Evolutionary conservation across 148 eudicot genomes (phyloP), one percentile per base, ranked within the genome.

Genomic region (Cornus florida): DNA sequence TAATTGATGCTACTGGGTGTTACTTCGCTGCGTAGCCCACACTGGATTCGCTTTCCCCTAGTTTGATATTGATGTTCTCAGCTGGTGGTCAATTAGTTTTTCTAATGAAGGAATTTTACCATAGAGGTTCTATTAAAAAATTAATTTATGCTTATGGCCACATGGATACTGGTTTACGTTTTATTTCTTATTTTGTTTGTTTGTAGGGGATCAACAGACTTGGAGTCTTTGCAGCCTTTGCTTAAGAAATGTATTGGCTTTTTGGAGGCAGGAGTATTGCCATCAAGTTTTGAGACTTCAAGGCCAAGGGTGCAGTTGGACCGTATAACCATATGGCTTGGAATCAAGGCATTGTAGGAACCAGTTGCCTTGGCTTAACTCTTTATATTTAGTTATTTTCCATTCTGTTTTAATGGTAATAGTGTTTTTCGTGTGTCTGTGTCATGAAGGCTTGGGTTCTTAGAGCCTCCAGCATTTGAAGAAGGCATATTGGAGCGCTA

Each of bases 381-480:
- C 84, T 80, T 78, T 28, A 74, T 69, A 35, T 6, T 12, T 53
- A 11, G 69, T 66, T 62, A 53, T 50, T 46, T 77, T 78, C 4
- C 43, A 78, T 46, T 33, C 28, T 74, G 7, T 70, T 71, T 62
- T 70, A 22, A 67, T 77, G 50, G 74, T 85, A 73, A 81, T 88
- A 43, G 74, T 75, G 74, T 75, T 46, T 35, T 71, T 70, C 69
- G 10, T 64, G 41, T 73, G 60, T 70, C 76, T 83, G 33, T 81
- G 35, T 83, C 64, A 72, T 86, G 79, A 86, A 96, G 99, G 94
- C 92, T 93, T 82, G 97, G 98, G 70, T 93, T 96, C 79, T 77
- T 96, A 86, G 95, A 96, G 85, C 94, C 98, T 86, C 89, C 89
- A 71, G 97, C 99, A 74, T 92, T 93, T 84, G 99, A 93, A 91